Percentiles rank a stretch among this genome's conserved stretches.
Conservation (phyloP, 352 stramenopile species). For the Phytopythium chamaehyphon region DNA sequence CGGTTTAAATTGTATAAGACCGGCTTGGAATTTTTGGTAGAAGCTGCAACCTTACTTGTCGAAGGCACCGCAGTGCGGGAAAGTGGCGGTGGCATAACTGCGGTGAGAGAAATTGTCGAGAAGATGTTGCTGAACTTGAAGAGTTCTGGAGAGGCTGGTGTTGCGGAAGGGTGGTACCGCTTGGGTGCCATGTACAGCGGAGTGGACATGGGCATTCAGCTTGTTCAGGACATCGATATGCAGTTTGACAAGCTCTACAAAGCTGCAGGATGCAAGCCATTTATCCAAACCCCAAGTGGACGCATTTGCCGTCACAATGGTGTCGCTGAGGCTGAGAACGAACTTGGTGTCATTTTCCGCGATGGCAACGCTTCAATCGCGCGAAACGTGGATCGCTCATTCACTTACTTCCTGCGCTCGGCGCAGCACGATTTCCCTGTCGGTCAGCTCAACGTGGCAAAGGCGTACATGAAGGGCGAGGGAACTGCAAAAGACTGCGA, state of each 20-base stretch:
- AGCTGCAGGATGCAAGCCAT: slow-evolving; percentile 23
- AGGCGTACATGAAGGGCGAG: slow-evolving; percentile 23
- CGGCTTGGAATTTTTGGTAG: slow-evolving; percentile 16
- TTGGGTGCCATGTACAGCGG: slow-evolving; percentile 31
- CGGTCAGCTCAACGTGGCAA: slow-evolving; percentile 28
- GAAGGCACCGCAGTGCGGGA: not conserved
- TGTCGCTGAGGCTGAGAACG: slow-evolving; percentile 32
- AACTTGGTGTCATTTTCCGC: slow-evolving; percentile 30
- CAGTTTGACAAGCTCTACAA: slow-evolving; percentile 33
- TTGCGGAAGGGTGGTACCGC: slow-evolving; percentile 35
- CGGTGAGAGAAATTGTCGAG: slow-evolving; percentile 10
- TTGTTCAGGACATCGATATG: slow-evolving; percentile 17
- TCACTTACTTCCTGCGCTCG: slow-evolving; percentile 28
- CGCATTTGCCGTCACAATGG: slow-evolving; percentile 23
- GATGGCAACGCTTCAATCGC: slow-evolving; percentile 18
- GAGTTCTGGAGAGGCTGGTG: slow-evolving; percentile 24
- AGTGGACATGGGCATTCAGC: slow-evolving; percentile 14
- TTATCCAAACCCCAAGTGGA: slow-evolving; percentile 26
- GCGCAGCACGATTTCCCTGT: slow-evolving; percentile 30
- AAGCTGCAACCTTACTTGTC: slow-evolving; percentile 9
- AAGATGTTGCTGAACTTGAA: slow-evolving; percentile 18
- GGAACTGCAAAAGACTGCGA: slow-evolving; percentile 17
- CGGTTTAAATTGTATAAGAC: slow-evolving; percentile 17
- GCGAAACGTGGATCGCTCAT: slow-evolving; percentile 17
- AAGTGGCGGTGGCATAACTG: not conserved